A percentile compares a stretch with the other conserved stretches of the same genome.
Evolutionary conservation across 2,329 filamentous ascomycete species (phyloP).

Genomic region (Nakataea oryzae): DNA sequence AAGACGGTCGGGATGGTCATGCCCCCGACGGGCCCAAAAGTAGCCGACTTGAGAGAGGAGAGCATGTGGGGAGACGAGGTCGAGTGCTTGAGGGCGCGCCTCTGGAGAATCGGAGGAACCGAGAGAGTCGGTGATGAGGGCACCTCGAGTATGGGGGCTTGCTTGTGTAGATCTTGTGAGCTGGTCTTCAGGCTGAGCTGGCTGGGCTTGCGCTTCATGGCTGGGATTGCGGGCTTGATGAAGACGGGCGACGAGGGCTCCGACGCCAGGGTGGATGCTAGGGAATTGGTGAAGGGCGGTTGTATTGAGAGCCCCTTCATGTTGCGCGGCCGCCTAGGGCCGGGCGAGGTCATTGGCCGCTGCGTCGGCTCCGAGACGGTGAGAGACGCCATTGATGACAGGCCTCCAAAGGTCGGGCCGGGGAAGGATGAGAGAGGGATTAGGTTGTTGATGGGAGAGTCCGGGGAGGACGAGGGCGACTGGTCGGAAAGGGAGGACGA

Average conservation of each 20-base stretch:
- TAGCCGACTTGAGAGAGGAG: conserved; percentile 45
- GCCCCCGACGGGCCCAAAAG: conserved; percentile 49
- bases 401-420: conserved; percentile 42
- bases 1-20: conserved; percentile 54
- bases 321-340: conserved; percentile 64
- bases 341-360: conserved; percentile 57
- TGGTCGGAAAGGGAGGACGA: conserved; percentile 83
- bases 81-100: conserved; percentile 55
- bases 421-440: conserved; percentile 61
- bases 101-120: conserved; percentile 48
- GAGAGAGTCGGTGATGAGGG: conserved; percentile 37
- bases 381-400: conserved; percentile 35
- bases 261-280: conserved; percentile 40
- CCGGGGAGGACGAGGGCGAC: conserved; percentile 79
- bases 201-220: conserved; percentile 64
- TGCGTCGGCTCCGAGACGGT: conserved; percentile 31
- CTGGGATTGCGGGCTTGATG: conserved; percentile 67
- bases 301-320: conserved; percentile 79
- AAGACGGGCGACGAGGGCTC: conserved; percentile 67
- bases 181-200: conserved; percentile 68
- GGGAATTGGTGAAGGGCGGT: conserved; percentile 38
- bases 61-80: conserved; percentile 59
- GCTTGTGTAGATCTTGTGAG: conserved; percentile 42
- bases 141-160: conserved; percentile 36
- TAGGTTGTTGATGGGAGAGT: conserved; percentile 65